Evolutionary conservation across 805 yeast genomes (phyloP), one percentile per base, ranked within the genome.

Genomic region (Hanseniaspora mollemarum): DNA sequence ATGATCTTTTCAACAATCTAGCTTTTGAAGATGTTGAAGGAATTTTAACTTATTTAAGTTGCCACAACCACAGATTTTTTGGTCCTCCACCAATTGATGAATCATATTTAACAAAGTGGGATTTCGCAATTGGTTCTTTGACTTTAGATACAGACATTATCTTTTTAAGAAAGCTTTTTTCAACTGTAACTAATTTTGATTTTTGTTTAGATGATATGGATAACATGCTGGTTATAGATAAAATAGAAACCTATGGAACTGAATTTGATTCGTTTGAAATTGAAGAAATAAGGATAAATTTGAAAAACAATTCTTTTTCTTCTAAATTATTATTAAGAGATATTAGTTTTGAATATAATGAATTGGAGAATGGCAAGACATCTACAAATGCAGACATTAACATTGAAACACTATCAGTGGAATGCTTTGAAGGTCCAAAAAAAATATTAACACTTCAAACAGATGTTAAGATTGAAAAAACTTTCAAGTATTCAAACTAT

Each of bases 51-150:
- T 77, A 78, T 40, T 57, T 84, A 12, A 60, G 72, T 2, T 71
- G 86, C 22, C 94, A 85, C 63, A 94, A 95, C 0, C 95, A 90
- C 63, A 72, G 97, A 59, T 79, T 88, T 80, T 87, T 87, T 68
- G 98, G 98, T 0, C 62, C 87, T 2, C 95, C 95, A 0, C 96
- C 96, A 0, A 69, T 72, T 7, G 94, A 86, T 60, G 87, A 90
- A 0, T 86, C 96, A 0, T 92, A 85, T 61, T 78, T 76, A 55
- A 87, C 96, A 59, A 81, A 84, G 54, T 92, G 98, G 98, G 88
- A 83, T 53, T 77, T 92, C 57, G 76, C 74, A 25, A 60, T 82
- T 1, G 94, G 88, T 9, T 69, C 68, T 4, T 66, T 87, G 4
- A 52, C 57, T 1, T 64, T 85, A 12, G 72, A 77, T 51, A 75